Conservation (phyloP, 345 rosid genomes). For the Passiflora organensis region DNA sequence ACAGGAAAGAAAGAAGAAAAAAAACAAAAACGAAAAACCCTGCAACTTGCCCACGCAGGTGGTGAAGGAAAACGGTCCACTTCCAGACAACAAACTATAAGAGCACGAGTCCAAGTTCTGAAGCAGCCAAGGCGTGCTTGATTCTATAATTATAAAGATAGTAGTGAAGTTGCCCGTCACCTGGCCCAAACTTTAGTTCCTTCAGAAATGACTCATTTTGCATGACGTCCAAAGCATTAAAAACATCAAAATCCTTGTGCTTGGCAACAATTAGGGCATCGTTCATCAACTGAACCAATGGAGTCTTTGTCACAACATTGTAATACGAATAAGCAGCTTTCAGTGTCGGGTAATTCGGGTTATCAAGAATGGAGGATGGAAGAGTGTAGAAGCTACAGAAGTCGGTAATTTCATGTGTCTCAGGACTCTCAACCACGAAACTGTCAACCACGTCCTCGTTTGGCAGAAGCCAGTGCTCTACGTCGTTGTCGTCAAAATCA, state of each 20-base stretch:
- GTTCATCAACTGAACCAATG: conserved; percentile 86
- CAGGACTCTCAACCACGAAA: conserved; percentile 79
- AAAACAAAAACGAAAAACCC: conserved; percentile 7
- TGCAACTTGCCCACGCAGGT: conserved; percentile 2
- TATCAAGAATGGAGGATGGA: conserved; percentile 92
- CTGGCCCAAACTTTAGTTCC: conserved; percentile 87
- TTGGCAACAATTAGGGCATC: conserved; percentile 76
- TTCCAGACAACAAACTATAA: conserved; percentile 32
- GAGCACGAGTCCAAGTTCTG: conserved; percentile 87
- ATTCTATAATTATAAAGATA: conserved; percentile 77
- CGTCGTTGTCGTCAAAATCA: conserved; percentile 78
- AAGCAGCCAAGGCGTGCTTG: conserved; percentile 48
- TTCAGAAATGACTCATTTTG: conserved; percentile 85
- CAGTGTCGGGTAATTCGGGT: conserved; percentile 57
- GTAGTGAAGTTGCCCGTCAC: conserved; percentile 93
- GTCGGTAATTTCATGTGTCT: conserved; percentile 76
- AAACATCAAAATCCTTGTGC: conserved; percentile 81
- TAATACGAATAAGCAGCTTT: conserved; percentile 96
- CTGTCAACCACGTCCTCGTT: conserved; percentile 72
- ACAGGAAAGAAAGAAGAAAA: background rate
- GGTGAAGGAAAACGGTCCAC: conserved; percentile 9
- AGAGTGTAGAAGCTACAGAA: conserved; percentile 95
- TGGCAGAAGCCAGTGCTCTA: conserved; percentile 94
- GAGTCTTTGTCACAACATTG: conserved; percentile 75
- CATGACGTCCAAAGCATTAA: conserved; percentile 91